Conservation (phyloP, 495 filamentous ascomycete genomes). For the Penicillium fimorum region DNA sequence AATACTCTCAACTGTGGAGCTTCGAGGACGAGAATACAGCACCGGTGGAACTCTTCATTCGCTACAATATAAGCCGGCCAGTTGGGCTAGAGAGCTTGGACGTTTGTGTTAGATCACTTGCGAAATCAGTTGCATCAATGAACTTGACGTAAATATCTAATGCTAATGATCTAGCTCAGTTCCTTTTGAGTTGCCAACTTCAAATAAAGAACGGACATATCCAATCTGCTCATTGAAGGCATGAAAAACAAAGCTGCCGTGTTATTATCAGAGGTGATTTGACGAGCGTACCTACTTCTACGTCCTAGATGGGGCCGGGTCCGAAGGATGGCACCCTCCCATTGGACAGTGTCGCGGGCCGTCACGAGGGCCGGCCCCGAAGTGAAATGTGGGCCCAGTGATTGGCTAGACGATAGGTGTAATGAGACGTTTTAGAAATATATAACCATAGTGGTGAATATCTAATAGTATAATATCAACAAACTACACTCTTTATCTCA, state of each 20-base stretch:
- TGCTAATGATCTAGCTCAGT: neutral
- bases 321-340: neutral
- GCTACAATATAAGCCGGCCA: conserved; percentile 5
- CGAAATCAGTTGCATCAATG: neutral
- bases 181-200: too few relatives aligned
- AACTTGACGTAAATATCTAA: neutral
- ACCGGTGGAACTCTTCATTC: conserved; percentile 14
- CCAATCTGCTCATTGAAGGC: too few relatives aligned
- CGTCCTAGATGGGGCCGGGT: neutral
- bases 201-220: too few relatives aligned
- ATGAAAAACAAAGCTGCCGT: too few relatives aligned
- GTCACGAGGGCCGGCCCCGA: neutral
- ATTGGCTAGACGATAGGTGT: neutral
- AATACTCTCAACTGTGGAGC: conserved; percentile 18
- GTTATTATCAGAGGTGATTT: too few relatives aligned
- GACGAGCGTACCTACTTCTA: too few relatives aligned
- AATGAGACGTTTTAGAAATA: neutral
- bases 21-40: conserved; percentile 10
- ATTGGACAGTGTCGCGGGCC: neutral
- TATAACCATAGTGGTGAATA: neutral
- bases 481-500: neutral
- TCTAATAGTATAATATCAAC: neutral
- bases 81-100: neutral
- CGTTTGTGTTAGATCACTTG: neutral
- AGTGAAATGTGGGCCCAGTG: neutral